Conservation (phyloP, 208 protist genomes). For the Leishmania gerbilli region DNA sequence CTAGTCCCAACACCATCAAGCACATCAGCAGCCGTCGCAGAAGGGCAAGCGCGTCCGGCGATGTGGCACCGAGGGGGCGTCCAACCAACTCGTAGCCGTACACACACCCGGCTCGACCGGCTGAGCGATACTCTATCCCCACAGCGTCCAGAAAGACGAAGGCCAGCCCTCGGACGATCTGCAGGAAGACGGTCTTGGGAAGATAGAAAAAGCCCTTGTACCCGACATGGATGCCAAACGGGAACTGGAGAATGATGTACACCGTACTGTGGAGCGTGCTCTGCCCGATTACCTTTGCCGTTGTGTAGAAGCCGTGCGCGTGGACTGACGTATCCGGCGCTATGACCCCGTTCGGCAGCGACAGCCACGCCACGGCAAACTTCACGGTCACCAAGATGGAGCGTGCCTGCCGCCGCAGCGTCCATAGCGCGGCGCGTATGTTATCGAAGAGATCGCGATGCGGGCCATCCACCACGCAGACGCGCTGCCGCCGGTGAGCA, state of each 20-base stretch:
- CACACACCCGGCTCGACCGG: slow-evolving; percentile 7
- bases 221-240: slow-evolving; percentile 56
- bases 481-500: slow-evolving; percentile 51
- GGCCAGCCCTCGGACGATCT: slow-evolving; percentile 35
- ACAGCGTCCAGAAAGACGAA: slow-evolving; percentile 65
- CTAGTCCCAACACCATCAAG: slow-evolving; percentile 9
- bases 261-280: slow-evolving; percentile 50
- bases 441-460: slow-evolving; percentile 81
- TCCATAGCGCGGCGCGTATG: slow-evolving; percentile 71
- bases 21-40: slow-evolving; percentile 21
- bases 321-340: slow-evolving; percentile 26
- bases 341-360: slow-evolving; percentile 57
- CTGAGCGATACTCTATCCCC: slow-evolving; percentile 21
- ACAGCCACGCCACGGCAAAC: slow-evolving; percentile 66
- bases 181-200: slow-evolving; percentile 62
- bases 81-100: slow-evolving; percentile 25
- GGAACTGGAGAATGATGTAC: slow-evolving; percentile 76
- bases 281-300: slow-evolving; percentile 78
- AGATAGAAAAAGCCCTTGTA: slow-evolving; percentile 71
- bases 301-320: slow-evolving; percentile 66
- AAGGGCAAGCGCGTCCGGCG: slow-evolving; percentile 3
- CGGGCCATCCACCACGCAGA: slow-evolving; percentile 71
- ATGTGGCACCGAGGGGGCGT: slow-evolving; percentile 2
- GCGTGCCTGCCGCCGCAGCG: slow-evolving; percentile 64
- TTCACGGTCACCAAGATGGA: slow-evolving; percentile 64